These are phyloP conservation scores for Tylopilus cervinicoccineus DNA, from an alignment of 768 basidiomycete genomes.

Conservation along the genomic window DNA sequence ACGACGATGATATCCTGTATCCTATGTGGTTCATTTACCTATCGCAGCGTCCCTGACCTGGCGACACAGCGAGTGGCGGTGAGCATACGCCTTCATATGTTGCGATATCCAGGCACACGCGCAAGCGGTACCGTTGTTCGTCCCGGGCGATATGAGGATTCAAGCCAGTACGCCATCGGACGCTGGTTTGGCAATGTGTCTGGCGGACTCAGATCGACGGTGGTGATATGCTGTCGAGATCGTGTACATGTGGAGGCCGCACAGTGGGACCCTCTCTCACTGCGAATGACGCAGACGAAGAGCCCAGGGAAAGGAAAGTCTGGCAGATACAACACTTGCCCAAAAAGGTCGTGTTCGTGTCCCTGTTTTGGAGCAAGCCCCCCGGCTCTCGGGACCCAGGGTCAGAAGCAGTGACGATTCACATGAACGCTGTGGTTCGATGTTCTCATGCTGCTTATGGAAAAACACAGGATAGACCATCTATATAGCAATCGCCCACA, in stretches of 20 bases:
- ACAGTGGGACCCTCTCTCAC: not conserved
- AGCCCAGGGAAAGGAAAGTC: conserved; percentile 2
- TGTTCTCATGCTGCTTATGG: not conserved
- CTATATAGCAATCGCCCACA: conserved; percentile 28
- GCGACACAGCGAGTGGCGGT: not conserved
- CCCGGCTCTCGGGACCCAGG: not conserved
- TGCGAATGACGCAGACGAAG: not conserved
- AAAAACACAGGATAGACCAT: not conserved
- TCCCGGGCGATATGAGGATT: not conserved
- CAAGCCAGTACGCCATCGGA: not conserved
- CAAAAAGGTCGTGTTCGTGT: not conserved
- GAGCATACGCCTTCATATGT: not conserved
- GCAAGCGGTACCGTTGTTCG: not conserved
- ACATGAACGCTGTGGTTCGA: not conserved
- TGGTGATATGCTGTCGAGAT: not conserved
- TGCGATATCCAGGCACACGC: not conserved
- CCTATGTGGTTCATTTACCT: too few relatives aligned
- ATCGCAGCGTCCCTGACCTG: not conserved
- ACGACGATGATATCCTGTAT: too few relatives aligned
- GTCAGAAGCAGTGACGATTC: not conserved
- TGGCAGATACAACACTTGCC: conserved; percentile 10
- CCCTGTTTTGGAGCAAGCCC: not conserved
- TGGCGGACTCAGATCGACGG: not conserved
- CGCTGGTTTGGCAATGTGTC: conserved; percentile 1
- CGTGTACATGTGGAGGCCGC: not conserved